Conservation (phyloP, 1,284 basidiomycete species). For the Pisolithus thermaeus region DNA sequence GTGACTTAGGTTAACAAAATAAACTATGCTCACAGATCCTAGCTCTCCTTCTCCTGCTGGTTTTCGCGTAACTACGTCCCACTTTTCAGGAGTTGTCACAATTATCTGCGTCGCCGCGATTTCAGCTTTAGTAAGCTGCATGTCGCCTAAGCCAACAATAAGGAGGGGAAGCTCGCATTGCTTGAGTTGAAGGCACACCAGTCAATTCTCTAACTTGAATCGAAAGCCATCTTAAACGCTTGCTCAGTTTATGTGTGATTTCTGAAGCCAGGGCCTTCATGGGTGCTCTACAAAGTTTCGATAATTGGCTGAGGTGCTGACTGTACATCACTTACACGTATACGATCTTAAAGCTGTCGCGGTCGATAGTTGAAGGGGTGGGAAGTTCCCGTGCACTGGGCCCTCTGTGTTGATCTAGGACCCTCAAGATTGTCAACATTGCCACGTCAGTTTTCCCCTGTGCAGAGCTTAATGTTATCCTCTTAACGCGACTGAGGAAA, state of each 20-base stretch:
- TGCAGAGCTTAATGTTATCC: conserved; percentile 7
- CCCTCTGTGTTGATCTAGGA: conserved; percentile 70
- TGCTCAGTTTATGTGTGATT: conserved; percentile 90
- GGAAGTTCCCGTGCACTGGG: conserved; percentile 28
- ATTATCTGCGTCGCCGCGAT: conserved; percentile 97
- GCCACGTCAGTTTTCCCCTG: conserved; percentile 99
- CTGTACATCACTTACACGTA: conserved; percentile 69
- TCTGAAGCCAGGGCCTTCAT: conserved; percentile 99
- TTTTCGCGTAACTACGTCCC: conserved; percentile 99
- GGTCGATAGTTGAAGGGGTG: conserved; percentile 54
- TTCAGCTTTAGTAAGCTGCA: conserved; percentile 94
- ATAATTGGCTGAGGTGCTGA: background rate
- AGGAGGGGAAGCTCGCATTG: background rate
- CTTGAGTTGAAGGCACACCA: conserved; percentile 35
- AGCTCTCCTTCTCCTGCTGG: conserved; percentile 96
- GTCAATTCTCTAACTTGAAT: conserved; percentile 91
- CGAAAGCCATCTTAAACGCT: conserved; percentile 85
- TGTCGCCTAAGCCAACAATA: conserved; percentile 64
- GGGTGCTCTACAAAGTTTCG: conserved; percentile 60
- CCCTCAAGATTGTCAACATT: conserved; percentile 89
- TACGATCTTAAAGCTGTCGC: conserved; percentile 89
- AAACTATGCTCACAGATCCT: conserved; percentile 59
- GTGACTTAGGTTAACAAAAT: conserved; percentile 1
- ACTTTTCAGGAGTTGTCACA: conserved; percentile 99
- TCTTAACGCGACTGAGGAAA: conserved; percentile 10